phyloP scores from a whole-genome alignment of 306 rosid species.

The Quercus glauca region DNA sequence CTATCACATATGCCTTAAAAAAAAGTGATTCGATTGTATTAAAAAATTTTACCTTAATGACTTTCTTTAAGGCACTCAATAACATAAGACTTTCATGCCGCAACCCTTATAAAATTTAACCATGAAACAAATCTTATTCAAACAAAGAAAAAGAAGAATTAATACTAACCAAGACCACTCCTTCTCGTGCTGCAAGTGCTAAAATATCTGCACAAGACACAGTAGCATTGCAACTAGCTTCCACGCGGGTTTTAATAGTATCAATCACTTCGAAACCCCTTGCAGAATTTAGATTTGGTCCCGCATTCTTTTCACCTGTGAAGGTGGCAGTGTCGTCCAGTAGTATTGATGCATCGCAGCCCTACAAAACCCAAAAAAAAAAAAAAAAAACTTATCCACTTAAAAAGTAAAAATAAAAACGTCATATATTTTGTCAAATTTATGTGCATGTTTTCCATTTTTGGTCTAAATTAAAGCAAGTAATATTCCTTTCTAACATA shows the following conservation, averaged over 20 bases:
- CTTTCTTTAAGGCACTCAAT: no score
- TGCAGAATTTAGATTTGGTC: constrained; percentile 49
- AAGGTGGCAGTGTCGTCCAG: constrained; percentile 60
- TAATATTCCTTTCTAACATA: no score
- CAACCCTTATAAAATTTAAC: no score
- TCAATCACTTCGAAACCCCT: constrained; percentile 84
- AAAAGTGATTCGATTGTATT: no score
- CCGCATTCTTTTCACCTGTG: constrained; percentile 70
- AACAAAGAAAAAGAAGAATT: neutral
- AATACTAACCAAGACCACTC: constrained; percentile 44
- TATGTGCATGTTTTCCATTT: no score
- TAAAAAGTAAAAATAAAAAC: neutral
- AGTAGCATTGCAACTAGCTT: constrained; percentile 59
- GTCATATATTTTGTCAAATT: no score
- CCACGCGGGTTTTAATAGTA: constrained; percentile 55
- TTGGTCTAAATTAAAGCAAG: no score
- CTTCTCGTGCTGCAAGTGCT: constrained; percentile 76
- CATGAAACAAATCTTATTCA: no score
- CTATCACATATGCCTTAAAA: no score
- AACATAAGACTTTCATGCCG: no score
- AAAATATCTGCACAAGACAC: constrained; percentile 89
- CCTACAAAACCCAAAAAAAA: constrained; percentile 31
- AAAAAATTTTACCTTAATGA: no score
- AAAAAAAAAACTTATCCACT: no score
- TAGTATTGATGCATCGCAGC: constrained; percentile 68